Conservation (phyloP, 768 basidiomycete genomes). For the Hypholoma fasciculare region DNA sequence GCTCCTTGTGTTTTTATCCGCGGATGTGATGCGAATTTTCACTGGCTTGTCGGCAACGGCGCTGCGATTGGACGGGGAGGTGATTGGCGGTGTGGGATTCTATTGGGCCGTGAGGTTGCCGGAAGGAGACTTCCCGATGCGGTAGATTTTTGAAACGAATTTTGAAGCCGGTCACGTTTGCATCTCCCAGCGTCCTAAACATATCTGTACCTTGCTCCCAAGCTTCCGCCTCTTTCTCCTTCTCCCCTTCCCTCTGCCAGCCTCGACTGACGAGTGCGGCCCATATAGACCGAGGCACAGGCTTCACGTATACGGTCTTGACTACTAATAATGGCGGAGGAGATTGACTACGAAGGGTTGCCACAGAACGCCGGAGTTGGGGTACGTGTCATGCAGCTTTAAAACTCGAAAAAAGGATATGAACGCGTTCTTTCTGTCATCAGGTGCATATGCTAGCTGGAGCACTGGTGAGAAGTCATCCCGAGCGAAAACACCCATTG, state of each 20-base stretch:
- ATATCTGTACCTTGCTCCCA: constrained; percentile 4
- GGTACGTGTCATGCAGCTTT: constrained; percentile 38
- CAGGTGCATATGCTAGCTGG: constrained; percentile 98
- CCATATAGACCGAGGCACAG: not conserved
- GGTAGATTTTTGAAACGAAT: constrained; percentile 3
- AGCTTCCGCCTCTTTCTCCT: not conserved
- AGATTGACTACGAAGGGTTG: constrained; percentile 49
- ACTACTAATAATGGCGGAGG: constrained; percentile 33
- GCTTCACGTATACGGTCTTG: not conserved
- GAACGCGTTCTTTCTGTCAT: constrained; percentile 12
- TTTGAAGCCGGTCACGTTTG: constrained; percentile 10
- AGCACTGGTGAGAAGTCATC: constrained; percentile 70
- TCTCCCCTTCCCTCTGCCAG: not conserved
- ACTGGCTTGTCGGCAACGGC: not conserved
- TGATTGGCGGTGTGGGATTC: constrained; percentile 4
- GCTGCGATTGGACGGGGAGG: not conserved
- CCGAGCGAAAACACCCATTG: not conserved
- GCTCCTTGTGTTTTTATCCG: not conserved
- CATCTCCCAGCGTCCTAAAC: constrained; percentile 6
- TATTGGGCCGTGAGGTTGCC: constrained; percentile 2
- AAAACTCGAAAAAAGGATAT: not conserved
- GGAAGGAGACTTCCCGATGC: not conserved
- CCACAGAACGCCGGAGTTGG: constrained; percentile 80
- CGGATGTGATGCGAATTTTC: not conserved
- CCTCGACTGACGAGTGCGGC: not conserved